Conservation (phyloP, 306 rosid genomes). For the Lotus japonicus region DNA sequence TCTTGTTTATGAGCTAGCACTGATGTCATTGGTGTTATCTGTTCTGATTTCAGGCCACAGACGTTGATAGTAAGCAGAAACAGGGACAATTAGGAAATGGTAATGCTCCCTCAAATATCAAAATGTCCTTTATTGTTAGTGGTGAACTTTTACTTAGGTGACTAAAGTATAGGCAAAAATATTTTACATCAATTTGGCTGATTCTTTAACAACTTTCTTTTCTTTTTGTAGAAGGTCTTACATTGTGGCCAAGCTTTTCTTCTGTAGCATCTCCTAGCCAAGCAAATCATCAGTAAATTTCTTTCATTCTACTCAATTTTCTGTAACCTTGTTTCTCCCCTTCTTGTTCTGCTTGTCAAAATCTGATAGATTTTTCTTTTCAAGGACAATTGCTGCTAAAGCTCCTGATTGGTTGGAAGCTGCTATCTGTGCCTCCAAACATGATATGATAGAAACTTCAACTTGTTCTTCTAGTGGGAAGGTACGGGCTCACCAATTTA, state of each 20-base stretch:
- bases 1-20: not conserved
- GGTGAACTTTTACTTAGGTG: conserved; percentile 6
- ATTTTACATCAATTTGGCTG: not conserved
- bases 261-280: conserved; percentile 6
- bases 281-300: conserved; percentile 23
- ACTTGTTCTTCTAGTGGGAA: conserved; percentile 22
- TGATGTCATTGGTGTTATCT: not conserved
- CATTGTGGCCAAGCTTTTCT: conserved; percentile 37
- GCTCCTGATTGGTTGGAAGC: conserved; percentile 22
- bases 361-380: conserved; percentile 3
- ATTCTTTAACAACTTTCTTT: conserved; percentile 1
- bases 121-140: not conserved
- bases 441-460: not conserved
- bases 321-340: not conserved
- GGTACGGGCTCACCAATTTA: conserved; percentile 5
- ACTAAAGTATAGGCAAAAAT: not conserved
- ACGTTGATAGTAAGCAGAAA: conserved; percentile 24
- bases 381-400: conserved; percentile 25
- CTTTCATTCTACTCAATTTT: conserved; percentile 15
- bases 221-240: conserved; percentile 26
- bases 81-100: conserved; percentile 36
- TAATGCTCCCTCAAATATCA: conserved; percentile 15
- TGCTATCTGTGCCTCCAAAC: conserved; percentile 21
- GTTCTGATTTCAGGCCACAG: conserved; percentile 29
- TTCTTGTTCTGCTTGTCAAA: not conserved